Base-by-base conservation (phyloP, 768 basidiomycete genomes). In the Cystobasidium tubakii region DNA sequence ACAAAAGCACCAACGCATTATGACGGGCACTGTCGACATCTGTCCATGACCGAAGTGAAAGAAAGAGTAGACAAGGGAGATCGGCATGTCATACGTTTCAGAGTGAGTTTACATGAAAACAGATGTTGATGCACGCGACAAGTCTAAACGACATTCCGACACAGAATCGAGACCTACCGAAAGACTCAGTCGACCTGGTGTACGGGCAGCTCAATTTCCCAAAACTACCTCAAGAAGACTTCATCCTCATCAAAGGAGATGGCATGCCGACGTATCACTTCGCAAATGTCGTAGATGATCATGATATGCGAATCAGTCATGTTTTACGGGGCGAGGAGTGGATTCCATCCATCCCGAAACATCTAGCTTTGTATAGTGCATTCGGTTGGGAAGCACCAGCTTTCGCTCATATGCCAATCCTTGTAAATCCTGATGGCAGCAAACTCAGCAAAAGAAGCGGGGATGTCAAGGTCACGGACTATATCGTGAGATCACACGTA, bases 261-360 rank as follows among this genome's bases (percentile, higher is more conserved):
- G 83, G 87, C 0, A 95, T 90, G 80, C 96, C 96, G 4, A 98
- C 95, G 0, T 99, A 99, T 80, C 96, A 98, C 76, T 85, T 99
- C 3, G 95, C 96, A 0, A 93, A 88, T 25, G 91, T 98, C 0
- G 91, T 95, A 0, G 96, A 99, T 77, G 96, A 99, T 81, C 87
- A 92, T 77, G 87, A 88, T 77, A 99, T 99, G 96, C 88, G 88
- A 0, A 91, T 99, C 27, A 91, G 92, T 0, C 96, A 98, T 81
- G 94, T 98, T 3, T 82, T 98, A 0, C 87, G 96, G 31, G 96
- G 96, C 63, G 77, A 97, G 90, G 96, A 98, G 86, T 99, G 96
- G 96, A 84, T 97, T 13, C 88, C 92, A 1, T 97, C 94, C 0
- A 85, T 94, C 23, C 90, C 92, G 0, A 85, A 96, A 23, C 96